These are phyloP conservation scores for Bruguiera hainesii DNA, from an alignment of 441 rosid species.

Conservation along the genomic window DNA sequence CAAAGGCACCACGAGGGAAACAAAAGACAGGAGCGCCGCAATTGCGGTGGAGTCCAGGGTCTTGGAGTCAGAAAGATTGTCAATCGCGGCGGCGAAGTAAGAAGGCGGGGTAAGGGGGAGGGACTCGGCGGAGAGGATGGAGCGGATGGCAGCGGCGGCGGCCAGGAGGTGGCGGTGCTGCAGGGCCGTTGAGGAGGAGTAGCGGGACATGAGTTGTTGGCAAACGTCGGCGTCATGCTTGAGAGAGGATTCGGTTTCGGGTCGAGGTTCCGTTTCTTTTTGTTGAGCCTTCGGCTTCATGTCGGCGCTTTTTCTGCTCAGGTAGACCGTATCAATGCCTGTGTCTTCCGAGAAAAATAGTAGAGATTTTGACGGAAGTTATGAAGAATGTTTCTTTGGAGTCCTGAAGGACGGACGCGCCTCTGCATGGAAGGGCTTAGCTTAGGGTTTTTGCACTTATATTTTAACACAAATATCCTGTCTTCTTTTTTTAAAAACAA, in stretches of 20 bases:
- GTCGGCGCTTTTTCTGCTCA: neutral
- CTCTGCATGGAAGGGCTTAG: no score
- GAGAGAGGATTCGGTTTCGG: constrained; percentile 26
- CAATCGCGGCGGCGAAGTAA: constrained; percentile 79
- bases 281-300: constrained; percentile 1
- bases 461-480: no score
- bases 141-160: constrained; percentile 80
- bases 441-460: no score
- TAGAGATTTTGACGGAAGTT: no score
- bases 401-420: no score
- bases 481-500: no score
- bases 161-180: constrained; percentile 93
- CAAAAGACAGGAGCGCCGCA: constrained; percentile 68
- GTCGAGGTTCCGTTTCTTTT: constrained; percentile 26
- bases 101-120: constrained; percentile 55
- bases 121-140: constrained; percentile 65
- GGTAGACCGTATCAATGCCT: no score
- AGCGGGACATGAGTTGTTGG: constrained; percentile 86
- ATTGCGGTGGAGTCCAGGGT: constrained; percentile 52
- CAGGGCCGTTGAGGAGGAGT: constrained; percentile 71
- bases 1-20: constrained; percentile 53
- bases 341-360: no score
- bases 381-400: no score
- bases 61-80: constrained; percentile 37
- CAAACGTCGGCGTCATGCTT: constrained; percentile 57